Conservation (phyloP, 768 basidiomycete species). For the Russula compacta region DNA sequence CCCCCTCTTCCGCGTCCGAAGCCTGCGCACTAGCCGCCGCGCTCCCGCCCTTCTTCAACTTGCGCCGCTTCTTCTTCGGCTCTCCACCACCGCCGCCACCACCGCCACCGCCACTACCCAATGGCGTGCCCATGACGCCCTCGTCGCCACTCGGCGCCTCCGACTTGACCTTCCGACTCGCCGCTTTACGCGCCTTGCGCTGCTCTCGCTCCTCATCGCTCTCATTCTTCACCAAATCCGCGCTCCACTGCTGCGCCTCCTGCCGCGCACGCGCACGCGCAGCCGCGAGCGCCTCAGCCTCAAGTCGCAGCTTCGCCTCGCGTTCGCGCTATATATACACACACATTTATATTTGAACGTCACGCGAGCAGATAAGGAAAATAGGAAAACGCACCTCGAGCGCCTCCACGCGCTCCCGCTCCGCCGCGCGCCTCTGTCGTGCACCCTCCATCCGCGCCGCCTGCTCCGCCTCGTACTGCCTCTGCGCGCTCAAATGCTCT, state of each 20-base stretch:
- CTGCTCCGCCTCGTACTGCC: constrained; percentile 60
- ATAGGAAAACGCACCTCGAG: constrained; percentile 44
- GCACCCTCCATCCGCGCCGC: constrained; percentile 70
- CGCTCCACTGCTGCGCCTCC: constrained; percentile 71
- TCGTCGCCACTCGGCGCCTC: constrained; percentile 24
- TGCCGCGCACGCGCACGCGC: constrained; percentile 68
- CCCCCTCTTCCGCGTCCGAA: constrained; percentile 54
- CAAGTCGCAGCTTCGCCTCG: constrained; percentile 52
- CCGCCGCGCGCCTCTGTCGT: constrained; percentile 68
- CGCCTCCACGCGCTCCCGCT: constrained; percentile 56
- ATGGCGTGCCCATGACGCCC: constrained; percentile 36
- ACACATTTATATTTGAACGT: too few species aligned
- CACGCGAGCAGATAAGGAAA: not conserved
- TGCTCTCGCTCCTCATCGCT: constrained; percentile 77
- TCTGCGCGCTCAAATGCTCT: constrained; percentile 67
- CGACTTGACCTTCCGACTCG: constrained; percentile 42
- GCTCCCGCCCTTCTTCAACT: constrained; percentile 47
- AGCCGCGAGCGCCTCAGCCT: constrained; percentile 74
- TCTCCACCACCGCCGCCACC: constrained; percentile 22
- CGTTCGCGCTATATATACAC: constrained; percentile 45
- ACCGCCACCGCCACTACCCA: constrained; percentile 19
- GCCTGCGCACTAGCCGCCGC: constrained; percentile 34
- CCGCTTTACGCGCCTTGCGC: constrained; percentile 42
- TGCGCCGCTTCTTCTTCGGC: constrained; percentile 65
- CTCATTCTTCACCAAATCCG: constrained; percentile 46